phyloP scores from a whole-genome alignment of 2,329 filamentous ascomycete genomes.

The Fusarium succisae region DNA sequence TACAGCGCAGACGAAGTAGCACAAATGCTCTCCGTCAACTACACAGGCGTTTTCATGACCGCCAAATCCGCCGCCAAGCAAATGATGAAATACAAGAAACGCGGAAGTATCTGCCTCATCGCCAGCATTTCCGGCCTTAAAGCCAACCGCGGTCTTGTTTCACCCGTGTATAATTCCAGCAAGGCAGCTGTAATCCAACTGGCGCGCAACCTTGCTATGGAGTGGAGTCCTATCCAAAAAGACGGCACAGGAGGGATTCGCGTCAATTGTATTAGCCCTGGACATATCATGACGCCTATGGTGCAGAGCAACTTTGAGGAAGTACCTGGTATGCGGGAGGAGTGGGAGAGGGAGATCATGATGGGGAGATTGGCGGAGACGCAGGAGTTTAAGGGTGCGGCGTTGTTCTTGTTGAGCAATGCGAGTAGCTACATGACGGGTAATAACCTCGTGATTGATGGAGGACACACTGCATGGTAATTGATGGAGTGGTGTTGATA shows the following conservation, averaged over 20 bases:
- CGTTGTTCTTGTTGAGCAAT: conserved; percentile 77
- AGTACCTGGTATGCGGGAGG: conserved; percentile 71
- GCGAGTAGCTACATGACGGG: conserved; percentile 81
- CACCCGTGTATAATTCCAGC: conserved; percentile 79
- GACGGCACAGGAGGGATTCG: conserved; percentile 72
- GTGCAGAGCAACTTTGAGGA: conserved; percentile 80
- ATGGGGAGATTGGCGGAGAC: conserved; percentile 73
- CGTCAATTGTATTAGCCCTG: conserved; percentile 82
- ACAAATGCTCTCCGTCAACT: conserved; percentile 83
- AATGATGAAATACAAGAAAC: conserved; percentile 67
- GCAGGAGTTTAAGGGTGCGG: conserved; percentile 76
- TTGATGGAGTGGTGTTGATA: not conserved
- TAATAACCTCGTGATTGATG: conserved; percentile 74
- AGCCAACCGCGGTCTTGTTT: conserved; percentile 68
- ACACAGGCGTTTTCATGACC: conserved; percentile 85
- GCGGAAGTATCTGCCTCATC: conserved; percentile 72
- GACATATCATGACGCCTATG: conserved; percentile 86
- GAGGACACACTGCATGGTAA: conserved; percentile 71
- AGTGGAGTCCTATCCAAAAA: conserved; percentile 61
- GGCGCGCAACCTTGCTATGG: conserved; percentile 73
- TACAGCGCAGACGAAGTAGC: conserved; percentile 80
- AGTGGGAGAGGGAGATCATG: conserved; percentile 90
- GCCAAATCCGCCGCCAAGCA: conserved; percentile 86
- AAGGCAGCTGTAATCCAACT: conserved; percentile 81
- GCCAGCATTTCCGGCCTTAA: conserved; percentile 74